Conservation (phyloP, 1,284 basidiomycete species). For the Trichosporon sp. region DNA sequence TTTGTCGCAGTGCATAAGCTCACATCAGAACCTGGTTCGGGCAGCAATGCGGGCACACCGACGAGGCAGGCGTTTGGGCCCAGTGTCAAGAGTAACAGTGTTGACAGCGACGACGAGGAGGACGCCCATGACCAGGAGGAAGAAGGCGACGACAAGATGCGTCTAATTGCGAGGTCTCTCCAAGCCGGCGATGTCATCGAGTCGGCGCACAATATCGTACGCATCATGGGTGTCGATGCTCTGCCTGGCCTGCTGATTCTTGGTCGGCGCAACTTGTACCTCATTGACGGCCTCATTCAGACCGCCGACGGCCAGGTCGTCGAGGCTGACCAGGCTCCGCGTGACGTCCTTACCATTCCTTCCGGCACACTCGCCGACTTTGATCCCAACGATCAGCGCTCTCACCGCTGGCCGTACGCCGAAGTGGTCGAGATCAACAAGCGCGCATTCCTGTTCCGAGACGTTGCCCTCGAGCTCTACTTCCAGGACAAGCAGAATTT, state of each 20-base stretch:
- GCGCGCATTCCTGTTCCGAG: conserved; percentile 79
- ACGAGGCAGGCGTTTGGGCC: not conserved
- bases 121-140: conserved; percentile 33
- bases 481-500: conserved; percentile 81
- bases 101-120: not conserved
- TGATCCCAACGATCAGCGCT: conserved; percentile 62
- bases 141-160: conserved; percentile 62
- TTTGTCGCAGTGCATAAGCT: not conserved
- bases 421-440: conserved; percentile 73
- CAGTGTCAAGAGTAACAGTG: not conserved
- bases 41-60: not conserved
- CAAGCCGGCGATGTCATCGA: conserved; percentile 87
- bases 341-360: conserved; percentile 73
- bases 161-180: conserved; percentile 53
- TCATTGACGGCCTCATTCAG: conserved; percentile 88
- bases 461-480: conserved; percentile 87
- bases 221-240: conserved; percentile 76
- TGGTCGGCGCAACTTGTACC: conserved; percentile 76
- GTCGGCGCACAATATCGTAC: conserved; percentile 70
- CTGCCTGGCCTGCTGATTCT: conserved; percentile 80
- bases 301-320: conserved; percentile 81
- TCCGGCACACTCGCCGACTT: conserved; percentile 71
- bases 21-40: not conserved
- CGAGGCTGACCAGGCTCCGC: conserved; percentile 78
- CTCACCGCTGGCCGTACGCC: conserved; percentile 71